These are phyloP conservation scores for Globisporangium iwayamae DNA, from an alignment of 352 stramenopile genomes.

Conservation along the genomic window DNA sequence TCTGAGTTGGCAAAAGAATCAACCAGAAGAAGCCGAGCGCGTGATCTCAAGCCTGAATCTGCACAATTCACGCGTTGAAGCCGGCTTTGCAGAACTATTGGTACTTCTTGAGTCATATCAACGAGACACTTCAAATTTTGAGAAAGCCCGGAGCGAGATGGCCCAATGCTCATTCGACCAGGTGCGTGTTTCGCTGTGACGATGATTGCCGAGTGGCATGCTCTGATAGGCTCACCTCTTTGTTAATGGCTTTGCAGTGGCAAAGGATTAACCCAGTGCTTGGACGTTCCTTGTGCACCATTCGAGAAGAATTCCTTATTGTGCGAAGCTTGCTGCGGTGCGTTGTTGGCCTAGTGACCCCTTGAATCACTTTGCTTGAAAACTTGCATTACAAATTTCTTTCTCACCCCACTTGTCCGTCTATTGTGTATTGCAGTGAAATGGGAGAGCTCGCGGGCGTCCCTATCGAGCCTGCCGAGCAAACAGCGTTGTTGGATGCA, in stretches of 20 bases:
- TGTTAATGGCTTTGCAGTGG: slow-evolving; percentile 37
- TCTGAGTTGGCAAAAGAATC: slow-evolving; percentile 30
- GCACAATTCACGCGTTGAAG: slow-evolving; percentile 35
- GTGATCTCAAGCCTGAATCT: slow-evolving; percentile 34
- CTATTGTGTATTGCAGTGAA: slow-evolving; percentile 25
- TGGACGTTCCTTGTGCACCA: slow-evolving; percentile 38
- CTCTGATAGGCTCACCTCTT: neutral
- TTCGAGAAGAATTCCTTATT: slow-evolving; percentile 73
- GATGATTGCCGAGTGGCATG: neutral
- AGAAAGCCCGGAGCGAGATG: slow-evolving; percentile 7
- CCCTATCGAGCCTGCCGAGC: slow-evolving; percentile 90
- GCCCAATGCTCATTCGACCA: slow-evolving; percentile 16
- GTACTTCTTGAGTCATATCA: slow-evolving; percentile 4
- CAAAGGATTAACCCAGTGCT: slow-evolving; percentile 24
- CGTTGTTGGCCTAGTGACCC: neutral
- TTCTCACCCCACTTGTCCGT: neutral
- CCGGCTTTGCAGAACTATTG: slow-evolving; percentile 15
- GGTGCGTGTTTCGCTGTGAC: slow-evolving; percentile 23
- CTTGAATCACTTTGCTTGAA: neutral
- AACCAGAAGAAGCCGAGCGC: slow-evolving; percentile 25
- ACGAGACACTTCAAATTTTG: neutral
- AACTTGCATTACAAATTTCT: neutral
- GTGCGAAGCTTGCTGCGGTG: slow-evolving; percentile 82
- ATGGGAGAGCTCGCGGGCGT: slow-evolving; percentile 90
- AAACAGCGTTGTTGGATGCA: slow-evolving; percentile 91